phyloP scores from a whole-genome alignment of 768 basidiomycete genomes.

The Clitopilus passeckerianus region DNA sequence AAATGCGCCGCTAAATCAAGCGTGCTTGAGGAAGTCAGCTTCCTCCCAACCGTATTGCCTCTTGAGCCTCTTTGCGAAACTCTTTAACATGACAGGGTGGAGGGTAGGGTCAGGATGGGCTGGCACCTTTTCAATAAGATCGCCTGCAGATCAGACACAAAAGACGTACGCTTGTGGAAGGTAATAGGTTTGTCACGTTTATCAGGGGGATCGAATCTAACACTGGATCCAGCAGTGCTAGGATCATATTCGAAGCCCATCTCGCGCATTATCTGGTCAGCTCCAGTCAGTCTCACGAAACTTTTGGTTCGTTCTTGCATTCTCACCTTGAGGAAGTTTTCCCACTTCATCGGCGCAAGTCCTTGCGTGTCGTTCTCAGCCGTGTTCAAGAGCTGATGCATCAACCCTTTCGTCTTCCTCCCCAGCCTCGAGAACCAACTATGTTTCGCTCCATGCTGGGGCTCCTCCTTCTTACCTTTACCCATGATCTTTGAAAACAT shows the following conservation, averaged over 20 bases:
- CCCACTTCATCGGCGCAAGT: slow-evolving; percentile 67
- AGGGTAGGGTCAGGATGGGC: slow-evolving; percentile 75
- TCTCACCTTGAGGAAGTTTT: slow-evolving; percentile 66
- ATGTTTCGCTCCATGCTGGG: slow-evolving; percentile 39
- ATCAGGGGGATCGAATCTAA: slow-evolving; percentile 75
- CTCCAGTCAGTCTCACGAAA: background rate
- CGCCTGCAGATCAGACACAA: background rate
- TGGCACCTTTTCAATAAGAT: slow-evolving; percentile 19
- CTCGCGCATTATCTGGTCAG: slow-evolving; percentile 61
- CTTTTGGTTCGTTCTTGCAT: background rate
- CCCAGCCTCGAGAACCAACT: slow-evolving; percentile 53
- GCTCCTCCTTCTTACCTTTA: slow-evolving; percentile 26
- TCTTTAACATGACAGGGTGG: slow-evolving; percentile 40
- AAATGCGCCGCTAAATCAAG: slow-evolving; percentile 1
- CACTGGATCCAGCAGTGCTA: slow-evolving; percentile 76
- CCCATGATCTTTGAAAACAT: slow-evolving; percentile 46
- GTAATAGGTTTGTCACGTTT: slow-evolving; percentile 57
- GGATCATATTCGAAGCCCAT: slow-evolving; percentile 76
- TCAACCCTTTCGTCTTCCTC: slow-evolving; percentile 52
- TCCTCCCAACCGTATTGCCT: slow-evolving; percentile 63
- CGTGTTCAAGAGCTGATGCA: slow-evolving; percentile 63
- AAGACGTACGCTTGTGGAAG: slow-evolving; percentile 65
- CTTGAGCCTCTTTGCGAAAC: slow-evolving; percentile 55
- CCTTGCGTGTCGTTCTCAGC: slow-evolving; percentile 53
- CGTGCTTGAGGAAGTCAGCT: slow-evolving; percentile 32